These are phyloP conservation scores for Cercospora zeae-maydis DNA, from an alignment of 2,329 filamentous ascomycete genomes.

Conservation along the genomic window DNA sequence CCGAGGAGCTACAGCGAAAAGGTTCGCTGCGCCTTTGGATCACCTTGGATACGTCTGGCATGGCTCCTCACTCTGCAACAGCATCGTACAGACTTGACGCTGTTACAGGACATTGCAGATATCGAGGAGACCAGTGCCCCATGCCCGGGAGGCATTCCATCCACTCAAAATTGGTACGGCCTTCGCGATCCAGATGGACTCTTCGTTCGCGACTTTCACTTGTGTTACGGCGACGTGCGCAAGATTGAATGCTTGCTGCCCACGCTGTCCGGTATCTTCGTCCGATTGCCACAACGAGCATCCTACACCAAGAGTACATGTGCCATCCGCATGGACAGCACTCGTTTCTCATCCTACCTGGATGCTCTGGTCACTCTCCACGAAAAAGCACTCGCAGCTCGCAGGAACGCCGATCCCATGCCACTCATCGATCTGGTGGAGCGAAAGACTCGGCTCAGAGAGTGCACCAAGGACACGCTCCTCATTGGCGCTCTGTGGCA, in stretches of 20 bases:
- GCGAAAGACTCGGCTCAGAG: constrained; percentile 54
- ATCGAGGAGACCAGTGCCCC: constrained; percentile 55
- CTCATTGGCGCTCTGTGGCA: constrained; percentile 69
- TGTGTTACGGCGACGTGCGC: constrained; percentile 71
- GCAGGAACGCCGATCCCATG: constrained; percentile 51
- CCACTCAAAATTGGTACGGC: constrained; percentile 68
- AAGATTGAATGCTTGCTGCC: constrained; percentile 72
- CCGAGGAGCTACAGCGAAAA: constrained; percentile 55
- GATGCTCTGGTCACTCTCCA: constrained; percentile 55
- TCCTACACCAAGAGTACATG: constrained; percentile 57
- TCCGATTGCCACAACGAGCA: constrained; percentile 45
- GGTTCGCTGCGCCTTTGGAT: constrained; percentile 74
- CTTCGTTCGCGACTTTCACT: constrained; percentile 67
- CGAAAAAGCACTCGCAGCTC: constrained; percentile 39
- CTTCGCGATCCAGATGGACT: constrained; percentile 65
- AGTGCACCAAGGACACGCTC: constrained; percentile 64
- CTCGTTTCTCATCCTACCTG: constrained; percentile 56
- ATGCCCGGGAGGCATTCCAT: constrained; percentile 57
- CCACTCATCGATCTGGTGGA: constrained; percentile 63
- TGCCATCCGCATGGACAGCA: constrained; percentile 62
- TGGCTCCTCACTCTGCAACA: constrained; percentile 77
- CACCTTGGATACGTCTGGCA: constrained; percentile 78
- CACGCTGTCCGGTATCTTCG: constrained; percentile 64
- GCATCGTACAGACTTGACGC: constrained; percentile 59
- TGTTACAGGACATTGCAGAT: constrained; percentile 67